Evolutionary conservation across 306 rosid species (phyloP), one percentile per base, ranked within the genome.

Genomic region (Ceratonia siliqua): DNA sequence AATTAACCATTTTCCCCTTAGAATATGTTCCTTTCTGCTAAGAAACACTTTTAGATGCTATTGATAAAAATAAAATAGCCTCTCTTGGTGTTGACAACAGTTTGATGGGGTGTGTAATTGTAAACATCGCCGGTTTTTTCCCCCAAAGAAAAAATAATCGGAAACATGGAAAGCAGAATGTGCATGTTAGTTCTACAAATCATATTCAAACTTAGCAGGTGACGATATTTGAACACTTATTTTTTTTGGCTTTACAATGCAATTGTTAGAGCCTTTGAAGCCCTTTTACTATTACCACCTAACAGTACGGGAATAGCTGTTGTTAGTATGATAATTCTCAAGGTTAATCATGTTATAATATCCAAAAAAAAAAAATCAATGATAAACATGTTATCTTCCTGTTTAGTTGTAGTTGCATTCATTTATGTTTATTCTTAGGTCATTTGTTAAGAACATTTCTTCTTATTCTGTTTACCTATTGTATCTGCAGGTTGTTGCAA

Each of bases 401-500:
- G 11, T 57, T 57, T 57, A 57, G 1, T 4, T 35, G 46, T 53
- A 8, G 12, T 35, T 33, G 5, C 21, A 5, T 15, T 35, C 14
- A 61, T n/a, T 33, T 33, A 61, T 39, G 41, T 15, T 17, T 13
- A 18, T 3, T 50, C 18, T 13, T 21, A 20, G 18, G 45, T 35
- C 5, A 9, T 61, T 22, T 27, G 10, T 61, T 61, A 33, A 46
- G 24, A 33, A 33, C 15, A 18, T 61, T 48, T n/a, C 22, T 61
- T 61, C 45, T 61, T 35, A 3, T 25, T 38, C 2, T 17, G 5
- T 25, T 20, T 20, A 38, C 10, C 30, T 38, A 20, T 21, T 38
- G 30, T 57, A 64, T 49, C 24, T 36, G 59, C 78, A 84, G 87
- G 82, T 84, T 46, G 71, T 84, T 68, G 81, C 81, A 66, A 84